Base-by-base conservation (phyloP, 192 early-diverging fungal species). In the Diversispora eburnea region DNA sequence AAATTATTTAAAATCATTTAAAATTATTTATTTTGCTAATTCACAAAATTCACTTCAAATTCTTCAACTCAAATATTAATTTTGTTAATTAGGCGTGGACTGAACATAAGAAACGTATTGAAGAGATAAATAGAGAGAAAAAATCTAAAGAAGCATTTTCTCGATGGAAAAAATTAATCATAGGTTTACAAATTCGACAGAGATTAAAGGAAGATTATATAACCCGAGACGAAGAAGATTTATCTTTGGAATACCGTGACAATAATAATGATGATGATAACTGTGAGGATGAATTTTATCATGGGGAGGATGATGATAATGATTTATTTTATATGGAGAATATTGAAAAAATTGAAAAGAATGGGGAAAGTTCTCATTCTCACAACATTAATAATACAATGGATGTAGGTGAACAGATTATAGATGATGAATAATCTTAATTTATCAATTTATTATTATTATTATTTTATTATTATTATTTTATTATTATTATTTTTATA, bases 81-180 rank as follows among this genome's bases (percentile, higher is more conserved):
- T 46, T 8, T 59, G 42, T 8, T 39, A 33, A 48, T 39, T 39
- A 79, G 84, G 79, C 78, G 41, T 81, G 66, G 64, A 51, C 76
- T 70, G 77, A 80, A 78, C 61, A 69, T 46, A 49, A 76, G 47
- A 41, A 77, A 12, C 33, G 57, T 20, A 60, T 73, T 54, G 43
- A 63, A 54, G 74, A 39, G 12, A 70, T 76, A 60, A 67, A 57
- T 13, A 33, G 70, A 59, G 70, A 59, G 17, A 86, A 85, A 57
- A 79, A 78, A 42, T 69, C 81, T 72, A 76, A 74, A n/a, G 76
- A 84, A 46, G 75, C 83, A 0, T 76, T 82, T 58, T 60, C 58
- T 47, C 77, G 83, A 10, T 91, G 90, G 91, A 78, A 76, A 25
- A 87, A 84, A 47, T 60, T 92, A 6, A 85, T 87, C 57, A 78